These are phyloP conservation scores for Entamoeba histolytica DNA, from an alignment of 208 protist genomes.

Conservation along the genomic window DNA sequence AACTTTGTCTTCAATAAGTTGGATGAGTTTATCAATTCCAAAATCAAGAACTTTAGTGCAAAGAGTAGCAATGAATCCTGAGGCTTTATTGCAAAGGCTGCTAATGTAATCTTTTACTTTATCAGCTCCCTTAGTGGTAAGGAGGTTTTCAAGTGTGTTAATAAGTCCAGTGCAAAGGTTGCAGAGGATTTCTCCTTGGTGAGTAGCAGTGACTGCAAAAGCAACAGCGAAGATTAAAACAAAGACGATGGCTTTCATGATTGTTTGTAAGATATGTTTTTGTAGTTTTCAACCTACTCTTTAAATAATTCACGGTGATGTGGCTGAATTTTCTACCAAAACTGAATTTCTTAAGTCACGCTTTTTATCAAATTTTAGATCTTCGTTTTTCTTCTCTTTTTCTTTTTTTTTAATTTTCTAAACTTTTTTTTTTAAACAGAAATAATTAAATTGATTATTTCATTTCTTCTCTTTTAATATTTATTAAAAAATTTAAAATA, in stretches of 20 bases:
- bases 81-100: not conserved
- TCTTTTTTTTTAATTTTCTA: no score
- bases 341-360: no score
- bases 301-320: no score
- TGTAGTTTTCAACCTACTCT: no score
- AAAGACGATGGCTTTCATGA: not conserved
- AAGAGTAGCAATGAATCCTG: not conserved
- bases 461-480: no score
- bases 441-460: no score
- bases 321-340: no score
- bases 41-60: not conserved
- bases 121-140: not conserved
- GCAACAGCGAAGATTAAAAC: not conserved
- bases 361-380: no score
- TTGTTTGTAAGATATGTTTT: not conserved
- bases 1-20: not conserved
- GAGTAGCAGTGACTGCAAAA: not conserved
- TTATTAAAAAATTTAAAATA: no score
- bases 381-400: no score
- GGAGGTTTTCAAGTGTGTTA: not conserved
- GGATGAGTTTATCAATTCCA: not conserved
- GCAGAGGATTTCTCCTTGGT: not conserved
- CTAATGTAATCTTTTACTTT: not conserved
- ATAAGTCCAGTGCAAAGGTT: not conserved
- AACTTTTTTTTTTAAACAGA: no score